Conservation (phyloP, 495 filamentous ascomycete genomes). For the Talaromyces adpressus region DNA sequence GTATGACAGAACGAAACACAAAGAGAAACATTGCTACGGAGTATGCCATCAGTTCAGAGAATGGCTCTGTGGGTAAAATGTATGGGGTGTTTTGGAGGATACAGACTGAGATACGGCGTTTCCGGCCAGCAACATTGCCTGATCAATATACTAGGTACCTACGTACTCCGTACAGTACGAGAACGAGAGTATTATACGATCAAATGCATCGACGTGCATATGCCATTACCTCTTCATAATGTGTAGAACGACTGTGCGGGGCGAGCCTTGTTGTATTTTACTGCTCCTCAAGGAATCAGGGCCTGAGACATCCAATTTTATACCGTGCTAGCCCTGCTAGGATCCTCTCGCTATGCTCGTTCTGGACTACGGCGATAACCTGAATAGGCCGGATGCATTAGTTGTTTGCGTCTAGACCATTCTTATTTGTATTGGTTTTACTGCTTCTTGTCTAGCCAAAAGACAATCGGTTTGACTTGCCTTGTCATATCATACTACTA, state of each 20-base stretch:
- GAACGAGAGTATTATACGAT: background rate
- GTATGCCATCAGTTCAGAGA: too few species aligned
- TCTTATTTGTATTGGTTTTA: slow-evolving; percentile 6
- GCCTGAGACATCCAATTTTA: slow-evolving; percentile 4
- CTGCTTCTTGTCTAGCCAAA: background rate
- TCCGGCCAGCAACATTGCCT: background rate
- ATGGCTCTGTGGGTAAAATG: too few species aligned
- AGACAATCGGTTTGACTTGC: background rate
- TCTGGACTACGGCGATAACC: background rate
- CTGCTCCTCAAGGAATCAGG: too few species aligned
- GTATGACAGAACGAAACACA: background rate
- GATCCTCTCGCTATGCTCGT: background rate
- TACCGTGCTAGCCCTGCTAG: background rate
- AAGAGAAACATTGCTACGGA: too few species aligned
- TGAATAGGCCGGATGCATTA: background rate
- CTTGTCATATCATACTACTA: too few species aligned
- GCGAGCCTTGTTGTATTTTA: background rate
- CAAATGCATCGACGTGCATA: slow-evolving; percentile 1
- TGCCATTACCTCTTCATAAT: background rate
- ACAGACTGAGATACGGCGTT: too few species aligned
- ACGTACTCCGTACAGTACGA: background rate
- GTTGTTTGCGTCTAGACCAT: background rate
- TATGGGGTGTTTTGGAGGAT: too few species aligned
- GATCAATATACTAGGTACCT: background rate
- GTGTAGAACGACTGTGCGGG: background rate